Evolutionary conservation across 179 eudicot genomes (phyloP).

Genomic region (Vitellaria paradoxa): DNA sequence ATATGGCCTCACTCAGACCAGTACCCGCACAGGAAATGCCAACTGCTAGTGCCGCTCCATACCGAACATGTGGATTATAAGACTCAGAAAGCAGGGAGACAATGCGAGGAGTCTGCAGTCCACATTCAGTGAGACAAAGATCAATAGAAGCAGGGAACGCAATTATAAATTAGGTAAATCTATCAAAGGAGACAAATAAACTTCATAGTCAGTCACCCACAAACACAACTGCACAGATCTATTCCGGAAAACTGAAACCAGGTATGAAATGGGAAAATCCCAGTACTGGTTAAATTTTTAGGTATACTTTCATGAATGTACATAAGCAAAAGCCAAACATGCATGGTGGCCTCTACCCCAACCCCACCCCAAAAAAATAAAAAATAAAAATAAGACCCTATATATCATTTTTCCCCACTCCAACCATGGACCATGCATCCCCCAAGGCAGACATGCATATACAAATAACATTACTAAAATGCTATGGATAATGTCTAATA

Average conservation of each 20-base stretch:
- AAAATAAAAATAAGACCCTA: no score
- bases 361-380: no score
- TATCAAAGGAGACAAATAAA: not conserved
- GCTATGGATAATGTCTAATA: not conserved
- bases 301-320: not conserved
- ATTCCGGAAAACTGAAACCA: not conserved
- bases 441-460: not conserved
- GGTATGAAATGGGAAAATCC: not conserved
- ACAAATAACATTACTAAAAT: not conserved
- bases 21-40: constrained; percentile 99
- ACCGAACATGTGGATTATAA: constrained; percentile 98
- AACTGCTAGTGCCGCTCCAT: constrained; percentile 97
- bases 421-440: no score
- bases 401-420: no score
- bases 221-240: not conserved
- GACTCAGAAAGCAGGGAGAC: constrained; percentile 93
- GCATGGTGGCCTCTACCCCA: no score
- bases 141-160: not conserved
- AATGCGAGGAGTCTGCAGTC: constrained; percentile 83
- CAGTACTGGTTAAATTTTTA: not conserved
- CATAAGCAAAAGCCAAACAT: no score
- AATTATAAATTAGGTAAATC: not conserved
- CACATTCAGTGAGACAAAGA: constrained; percentile 6
- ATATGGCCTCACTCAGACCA: constrained; percentile 93
- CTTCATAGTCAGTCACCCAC: not conserved